Evolutionary conservation across 2,329 filamentous ascomycete species (phyloP), one percentile per base, ranked within the genome.

Genomic region (Hirsutella minnesotensis): DNA sequence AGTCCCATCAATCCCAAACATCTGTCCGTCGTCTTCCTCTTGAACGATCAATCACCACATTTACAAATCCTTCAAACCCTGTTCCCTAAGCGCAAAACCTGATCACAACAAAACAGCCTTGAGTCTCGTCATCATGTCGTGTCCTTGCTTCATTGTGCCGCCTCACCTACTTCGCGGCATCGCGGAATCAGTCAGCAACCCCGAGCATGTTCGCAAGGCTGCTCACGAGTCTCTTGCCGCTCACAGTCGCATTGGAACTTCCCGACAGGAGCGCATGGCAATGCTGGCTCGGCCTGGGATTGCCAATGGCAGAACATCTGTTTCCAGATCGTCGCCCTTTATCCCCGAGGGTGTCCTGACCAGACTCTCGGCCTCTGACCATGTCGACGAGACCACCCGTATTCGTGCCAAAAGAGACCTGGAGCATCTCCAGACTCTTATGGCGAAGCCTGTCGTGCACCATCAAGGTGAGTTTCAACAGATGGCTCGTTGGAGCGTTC

Each of bases 141-240:
- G 44, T 33, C 53, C 51, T 44, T 69, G 65, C 53, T 64, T 56
- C 45, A 62, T 69, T 44, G 62, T 72, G 4, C 68, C 68, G 18
- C 68, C 69, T 18, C 65, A 72, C 44, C 58, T 72, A 10, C 60
- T 72, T 19, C 56, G 52, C 27, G 60, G 59, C 42, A 68, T 72
- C 41, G 63, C 64, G 29, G 56, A 66, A 39, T 63, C 62, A 31
- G 48, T 57, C 3, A 46, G 49, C 45, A 68, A 68, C 31, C 53
- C 62, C 2, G 57, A 64, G 2, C 46, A 52, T 4, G 51, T 63
- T 30, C 61, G 66, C 20, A 45, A 59, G 27, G 55, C 60, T 7
- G 68, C 68, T 21, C 55, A 50, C 9, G 45, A 50, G 16, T 61
- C 60, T 2, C 57, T 71, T 15, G 46, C 51, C 9, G 54, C 60